Conservation (phyloP, 2,329 filamentous ascomycete genomes). For the Trichoderma sp. region DNA sequence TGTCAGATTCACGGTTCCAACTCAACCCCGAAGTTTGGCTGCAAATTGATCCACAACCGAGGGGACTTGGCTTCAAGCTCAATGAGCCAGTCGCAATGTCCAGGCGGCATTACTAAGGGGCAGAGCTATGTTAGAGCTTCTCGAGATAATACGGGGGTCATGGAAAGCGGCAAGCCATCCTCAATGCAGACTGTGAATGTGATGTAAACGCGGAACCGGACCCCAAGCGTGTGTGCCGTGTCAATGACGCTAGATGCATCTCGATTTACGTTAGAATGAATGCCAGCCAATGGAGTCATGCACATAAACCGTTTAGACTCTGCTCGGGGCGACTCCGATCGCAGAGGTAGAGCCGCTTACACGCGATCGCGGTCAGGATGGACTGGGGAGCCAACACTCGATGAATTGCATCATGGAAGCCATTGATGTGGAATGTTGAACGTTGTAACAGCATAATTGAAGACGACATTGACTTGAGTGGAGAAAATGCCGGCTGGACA, state of each 20-base stretch:
- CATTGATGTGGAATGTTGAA: neutral
- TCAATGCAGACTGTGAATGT: too few species aligned
- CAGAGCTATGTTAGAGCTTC: too few species aligned
- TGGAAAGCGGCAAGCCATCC: too few species aligned
- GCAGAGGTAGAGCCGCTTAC: neutral
- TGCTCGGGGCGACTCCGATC: neutral
- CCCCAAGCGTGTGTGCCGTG: neutral
- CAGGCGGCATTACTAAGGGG: too few species aligned
- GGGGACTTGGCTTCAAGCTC: too few species aligned
- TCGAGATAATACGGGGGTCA: too few species aligned
- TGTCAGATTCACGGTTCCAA: neutral
- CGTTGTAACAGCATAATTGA: neutral
- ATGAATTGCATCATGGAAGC: conserved; percentile 1
- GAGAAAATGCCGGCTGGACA: too few species aligned
- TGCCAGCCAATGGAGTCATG: too few species aligned
- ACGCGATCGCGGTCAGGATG: too few species aligned
- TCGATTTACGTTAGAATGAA: neutral
- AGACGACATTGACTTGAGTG: too few species aligned
- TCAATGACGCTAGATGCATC: neutral
- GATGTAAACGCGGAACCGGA: too few species aligned
- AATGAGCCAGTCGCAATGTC: too few species aligned
- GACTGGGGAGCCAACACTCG: neutral
- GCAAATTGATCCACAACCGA: neutral
- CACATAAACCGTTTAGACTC: neutral
- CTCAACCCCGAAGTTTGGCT: neutral